These are phyloP conservation scores for Hura crepitans DNA, from an alignment of 441 rosid species.

Conservation along the genomic window DNA sequence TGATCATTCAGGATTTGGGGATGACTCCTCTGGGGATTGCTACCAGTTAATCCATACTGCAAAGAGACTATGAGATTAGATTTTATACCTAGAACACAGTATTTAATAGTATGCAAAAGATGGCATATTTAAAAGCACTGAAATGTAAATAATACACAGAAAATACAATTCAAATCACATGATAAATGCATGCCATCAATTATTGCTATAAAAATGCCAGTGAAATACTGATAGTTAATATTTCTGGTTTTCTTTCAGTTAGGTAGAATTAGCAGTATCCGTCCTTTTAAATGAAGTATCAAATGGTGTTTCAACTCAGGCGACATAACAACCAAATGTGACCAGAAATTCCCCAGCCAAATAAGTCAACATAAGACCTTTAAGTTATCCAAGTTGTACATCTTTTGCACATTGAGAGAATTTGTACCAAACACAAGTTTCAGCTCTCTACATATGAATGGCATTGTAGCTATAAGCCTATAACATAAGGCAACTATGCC, in stretches of 20 bases:
- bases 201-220: background rate
- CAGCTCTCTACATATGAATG: background rate
- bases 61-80: conserved; percentile 11
- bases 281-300: background rate
- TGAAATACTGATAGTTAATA: background rate
- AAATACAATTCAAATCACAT: background rate
- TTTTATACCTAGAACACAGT: background rate
- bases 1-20: conserved; percentile 80
- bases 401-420: background rate
- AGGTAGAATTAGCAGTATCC: background rate
- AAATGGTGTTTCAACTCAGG: background rate
- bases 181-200: background rate
- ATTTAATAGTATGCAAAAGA: background rate
- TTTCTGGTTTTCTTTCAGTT: background rate
- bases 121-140: background rate
- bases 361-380: background rate
- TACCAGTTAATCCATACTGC: conserved; percentile 77
- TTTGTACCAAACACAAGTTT: background rate
- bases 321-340: background rate
- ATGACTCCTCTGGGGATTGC: conserved; percentile 68
- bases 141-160: background rate
- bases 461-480: conserved; percentile 3
- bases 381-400: background rate
- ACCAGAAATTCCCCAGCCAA: background rate
- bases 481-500: background rate